Evolutionary conservation across 2,329 filamentous ascomycete genomes (phyloP).

Genomic region (Cercospora beticola): DNA sequence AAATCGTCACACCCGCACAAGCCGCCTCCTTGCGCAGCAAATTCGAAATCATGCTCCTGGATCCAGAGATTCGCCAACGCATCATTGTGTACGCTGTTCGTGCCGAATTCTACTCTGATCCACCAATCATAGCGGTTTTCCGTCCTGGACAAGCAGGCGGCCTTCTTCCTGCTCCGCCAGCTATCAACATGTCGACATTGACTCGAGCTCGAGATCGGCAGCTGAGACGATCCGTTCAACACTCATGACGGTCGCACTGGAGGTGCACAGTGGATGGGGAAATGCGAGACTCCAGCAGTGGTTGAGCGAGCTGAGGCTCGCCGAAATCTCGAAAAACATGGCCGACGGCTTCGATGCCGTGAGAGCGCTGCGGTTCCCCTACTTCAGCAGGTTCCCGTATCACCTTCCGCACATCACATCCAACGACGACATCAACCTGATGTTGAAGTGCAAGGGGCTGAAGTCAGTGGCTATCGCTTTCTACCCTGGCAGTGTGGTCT

Average conservation of each 20-base stretch:
- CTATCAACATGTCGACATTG: neutral
- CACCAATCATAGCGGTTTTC: too few species aligned
- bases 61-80: too few species aligned
- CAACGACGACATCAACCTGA: conserved; percentile 23
- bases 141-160: too few species aligned
- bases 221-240: neutral
- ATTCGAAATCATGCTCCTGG: too few species aligned
- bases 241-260: neutral
- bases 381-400: neutral
- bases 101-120: too few species aligned
- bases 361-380: neutral
- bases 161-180: too few species aligned
- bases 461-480: conserved; percentile 8
- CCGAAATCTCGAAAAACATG: neutral
- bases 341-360: neutral
- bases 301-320: neutral
- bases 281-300: neutral
- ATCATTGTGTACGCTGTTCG: too few species aligned
- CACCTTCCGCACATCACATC: neutral
- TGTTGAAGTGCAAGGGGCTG: conserved; percentile 20
- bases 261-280: neutral
- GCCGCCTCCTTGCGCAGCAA: too few species aligned
- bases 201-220: neutral
- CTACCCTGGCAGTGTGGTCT: neutral
- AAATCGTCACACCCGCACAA: too few species aligned